Evolutionary conservation across 768 basidiomycete genomes (phyloP).

Genomic region (Naganishia antarctica): DNA sequence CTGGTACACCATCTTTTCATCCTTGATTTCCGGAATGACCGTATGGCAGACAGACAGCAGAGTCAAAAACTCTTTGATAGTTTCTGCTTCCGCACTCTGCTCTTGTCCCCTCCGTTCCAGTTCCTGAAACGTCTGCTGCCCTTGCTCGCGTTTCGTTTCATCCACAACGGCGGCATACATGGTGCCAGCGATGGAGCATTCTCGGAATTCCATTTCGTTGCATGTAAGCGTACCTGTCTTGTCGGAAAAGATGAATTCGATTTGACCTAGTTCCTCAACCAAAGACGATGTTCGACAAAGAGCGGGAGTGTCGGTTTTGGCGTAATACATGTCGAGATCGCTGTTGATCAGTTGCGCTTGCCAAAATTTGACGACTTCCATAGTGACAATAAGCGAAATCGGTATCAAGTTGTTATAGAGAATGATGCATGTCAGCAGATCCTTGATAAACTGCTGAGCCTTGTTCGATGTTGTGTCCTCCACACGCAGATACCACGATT

Average conservation of each 20-base stretch:
- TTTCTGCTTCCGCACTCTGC: constrained; percentile 50
- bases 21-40: constrained; percentile 86
- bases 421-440: constrained; percentile 96
- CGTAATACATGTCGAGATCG: constrained; percentile 97
- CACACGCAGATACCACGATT: constrained; percentile 87
- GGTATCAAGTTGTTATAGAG: constrained; percentile 98
- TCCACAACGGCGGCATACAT: constrained; percentile 89
- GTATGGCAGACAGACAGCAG: constrained; percentile 94
- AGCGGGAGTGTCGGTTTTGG: constrained; percentile 89
- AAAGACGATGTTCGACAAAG: constrained; percentile 95
- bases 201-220: constrained; percentile 96
- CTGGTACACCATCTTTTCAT: constrained; percentile 85
- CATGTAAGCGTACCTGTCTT: constrained; percentile 74
- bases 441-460: constrained; percentile 64
- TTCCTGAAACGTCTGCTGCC: constrained; percentile 76
- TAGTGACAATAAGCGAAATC: constrained; percentile 97
- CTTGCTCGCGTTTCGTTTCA: constrained; percentile 70
- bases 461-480: constrained; percentile 50
- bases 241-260: constrained; percentile 53
- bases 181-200: constrained; percentile 79
- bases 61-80: constrained; percentile 55
- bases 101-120: constrained; percentile 52
- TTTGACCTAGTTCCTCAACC: constrained; percentile 97
- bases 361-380: constrained; percentile 96
- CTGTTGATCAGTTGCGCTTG: constrained; percentile 96